Conservation (phyloP, 208 protist species). For the Vickermania spadyakhi region DNA sequence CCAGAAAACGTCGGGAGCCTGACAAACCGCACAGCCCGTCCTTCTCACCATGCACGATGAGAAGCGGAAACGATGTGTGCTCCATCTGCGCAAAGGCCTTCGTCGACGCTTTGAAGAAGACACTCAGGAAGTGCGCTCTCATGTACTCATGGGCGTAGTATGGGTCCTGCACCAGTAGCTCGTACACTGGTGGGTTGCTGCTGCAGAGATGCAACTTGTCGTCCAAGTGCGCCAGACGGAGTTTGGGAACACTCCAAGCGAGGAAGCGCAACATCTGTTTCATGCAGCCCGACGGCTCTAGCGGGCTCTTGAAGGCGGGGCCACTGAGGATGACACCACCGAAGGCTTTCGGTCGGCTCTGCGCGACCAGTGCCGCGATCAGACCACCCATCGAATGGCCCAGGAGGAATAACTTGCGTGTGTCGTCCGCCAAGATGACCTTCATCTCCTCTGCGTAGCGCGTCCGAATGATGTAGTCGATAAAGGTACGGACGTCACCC, state of each 20-base stretch:
- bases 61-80: conserved; percentile 30
- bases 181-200: conserved; percentile 31
- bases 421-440: conserved; percentile 10
- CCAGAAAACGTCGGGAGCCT: conserved; percentile 28
- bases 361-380: conserved; percentile 37
- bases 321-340: conserved; percentile 51
- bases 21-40: conserved; percentile 34
- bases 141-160: conserved; percentile 24
- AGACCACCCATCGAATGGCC: conserved; percentile 79
- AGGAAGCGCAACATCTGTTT: conserved; percentile 14
- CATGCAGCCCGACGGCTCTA: conserved; percentile 7
- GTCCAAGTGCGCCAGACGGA: conserved; percentile 26
- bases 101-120: conserved; percentile 39
- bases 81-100: conserved; percentile 15
- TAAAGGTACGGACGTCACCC: conserved; percentile 54
- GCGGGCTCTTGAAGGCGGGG: conserved; percentile 23
- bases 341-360: conserved; percentile 23
- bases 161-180: conserved; percentile 56
- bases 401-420: conserved; percentile 26
- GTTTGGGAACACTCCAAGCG: conserved; percentile 28
- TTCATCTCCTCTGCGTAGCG: conserved; percentile 21
- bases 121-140: conserved; percentile 31
- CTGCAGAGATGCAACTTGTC: conserved; percentile 12
- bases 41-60: conserved; percentile 51
- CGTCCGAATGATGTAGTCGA: conserved; percentile 13